A percentile compares a stretch with the other conserved stretches of the same genome.
These are phyloP conservation scores for Pseudogymnoascus sp. DNA, from an alignment of 2,329 filamentous ascomycete species.

Conservation along the genomic window DNA sequence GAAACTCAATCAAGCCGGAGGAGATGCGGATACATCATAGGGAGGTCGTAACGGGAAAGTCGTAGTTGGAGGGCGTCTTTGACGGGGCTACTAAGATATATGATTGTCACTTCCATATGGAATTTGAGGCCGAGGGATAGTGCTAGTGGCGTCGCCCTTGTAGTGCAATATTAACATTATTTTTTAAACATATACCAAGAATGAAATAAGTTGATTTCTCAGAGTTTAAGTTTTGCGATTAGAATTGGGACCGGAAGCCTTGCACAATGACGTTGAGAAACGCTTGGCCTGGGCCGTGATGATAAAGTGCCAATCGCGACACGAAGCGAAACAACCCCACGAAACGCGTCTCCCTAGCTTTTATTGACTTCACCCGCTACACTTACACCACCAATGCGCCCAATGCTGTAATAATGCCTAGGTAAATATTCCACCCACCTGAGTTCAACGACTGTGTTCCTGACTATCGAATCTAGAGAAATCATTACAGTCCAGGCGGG, in stretches of 20 bases:
- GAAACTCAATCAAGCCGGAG: not conserved
- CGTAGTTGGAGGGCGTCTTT: not conserved
- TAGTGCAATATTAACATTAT: not conserved
- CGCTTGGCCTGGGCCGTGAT: not conserved
- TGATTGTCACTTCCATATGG: not conserved
- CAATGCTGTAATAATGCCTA: constrained; percentile 29
- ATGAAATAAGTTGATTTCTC: not conserved
- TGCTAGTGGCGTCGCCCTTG: not conserved
- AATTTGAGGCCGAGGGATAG: not conserved
- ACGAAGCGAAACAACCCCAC: constrained; percentile 9
- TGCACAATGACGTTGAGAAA: not conserved
- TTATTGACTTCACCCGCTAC: not conserved
- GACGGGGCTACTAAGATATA: not conserved
- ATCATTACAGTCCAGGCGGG: constrained; percentile 99
- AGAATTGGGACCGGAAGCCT: not conserved
- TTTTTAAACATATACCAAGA: not conserved
- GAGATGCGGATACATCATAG: not conserved
- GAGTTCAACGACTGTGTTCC: not conserved
- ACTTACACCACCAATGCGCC: constrained; percentile 9
- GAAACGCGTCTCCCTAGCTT: constrained; percentile 13
- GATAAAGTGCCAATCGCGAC: constrained; percentile 6
- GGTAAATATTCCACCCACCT: constrained; percentile 19
- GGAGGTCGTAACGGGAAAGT: not conserved
- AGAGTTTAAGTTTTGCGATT: not conserved
- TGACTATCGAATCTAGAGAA: constrained; percentile 52